phyloP scores from a whole-genome alignment of 2,329 filamentous ascomycete genomes.

The Ascochyta pisi region DNA sequence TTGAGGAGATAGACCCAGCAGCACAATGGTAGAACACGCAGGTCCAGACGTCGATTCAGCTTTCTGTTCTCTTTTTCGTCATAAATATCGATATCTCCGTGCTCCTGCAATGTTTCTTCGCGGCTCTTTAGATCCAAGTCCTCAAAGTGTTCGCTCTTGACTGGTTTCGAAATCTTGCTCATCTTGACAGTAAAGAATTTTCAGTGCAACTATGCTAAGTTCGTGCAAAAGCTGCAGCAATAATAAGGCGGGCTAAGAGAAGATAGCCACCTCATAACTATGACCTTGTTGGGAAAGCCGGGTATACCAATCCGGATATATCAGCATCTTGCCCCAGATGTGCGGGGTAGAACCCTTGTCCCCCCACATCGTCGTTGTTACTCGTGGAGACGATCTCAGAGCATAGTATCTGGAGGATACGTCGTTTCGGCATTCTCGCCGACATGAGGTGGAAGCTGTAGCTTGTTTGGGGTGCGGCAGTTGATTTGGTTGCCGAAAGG shows the following conservation, averaged over 20 bases:
- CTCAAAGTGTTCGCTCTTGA: slow-evolving; percentile 2
- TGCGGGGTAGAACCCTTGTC: slow-evolving; percentile 11
- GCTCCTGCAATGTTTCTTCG: background rate
- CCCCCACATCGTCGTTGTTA: background rate
- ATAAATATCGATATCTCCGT: slow-evolving; percentile 6
- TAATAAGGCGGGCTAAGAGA: background rate
- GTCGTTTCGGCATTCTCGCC: background rate
- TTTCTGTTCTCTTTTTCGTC: slow-evolving; percentile 2
- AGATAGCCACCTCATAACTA: background rate
- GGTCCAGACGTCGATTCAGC: slow-evolving; percentile 49
- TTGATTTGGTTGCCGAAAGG: background rate
- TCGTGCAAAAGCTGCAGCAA: background rate
- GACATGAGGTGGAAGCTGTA: background rate
- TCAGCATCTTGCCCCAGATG: background rate
- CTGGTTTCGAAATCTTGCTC: background rate
- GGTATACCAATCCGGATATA: slow-evolving; percentile 8
- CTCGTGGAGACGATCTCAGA: background rate
- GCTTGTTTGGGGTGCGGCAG: background rate
- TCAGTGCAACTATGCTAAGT: background rate
- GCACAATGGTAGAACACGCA: slow-evolving; percentile 68
- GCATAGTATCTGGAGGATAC: too few relatives aligned
- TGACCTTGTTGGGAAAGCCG: background rate
- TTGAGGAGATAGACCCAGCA: slow-evolving; percentile 68
- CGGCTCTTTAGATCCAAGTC: slow-evolving; percentile 1
- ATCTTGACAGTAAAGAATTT: background rate